These are phyloP conservation scores for Penicillium riverlandense DNA, from an alignment of 495 filamentous ascomycete species.

Conservation along the genomic window DNA sequence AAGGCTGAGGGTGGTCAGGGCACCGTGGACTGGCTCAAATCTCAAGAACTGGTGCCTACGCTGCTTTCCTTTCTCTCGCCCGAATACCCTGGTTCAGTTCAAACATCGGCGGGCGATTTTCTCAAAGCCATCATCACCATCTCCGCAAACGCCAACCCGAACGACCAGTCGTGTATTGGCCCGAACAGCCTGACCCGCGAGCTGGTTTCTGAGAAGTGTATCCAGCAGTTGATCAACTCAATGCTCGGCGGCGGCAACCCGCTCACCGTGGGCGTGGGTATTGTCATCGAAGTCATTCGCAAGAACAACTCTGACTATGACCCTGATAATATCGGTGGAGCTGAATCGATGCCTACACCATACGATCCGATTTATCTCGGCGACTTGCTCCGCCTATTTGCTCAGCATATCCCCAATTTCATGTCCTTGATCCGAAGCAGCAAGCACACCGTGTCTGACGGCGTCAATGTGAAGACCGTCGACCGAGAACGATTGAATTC, in stretches of 20 bases:
- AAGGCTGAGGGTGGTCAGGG: conserved; percentile 86
- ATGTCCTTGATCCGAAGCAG: conserved; percentile 77
- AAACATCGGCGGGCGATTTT: conserved; percentile 96
- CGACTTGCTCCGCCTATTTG: conserved; percentile 84
- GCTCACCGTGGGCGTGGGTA: conserved; percentile 92
- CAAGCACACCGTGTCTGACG: conserved; percentile 52
- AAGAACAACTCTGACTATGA: conserved; percentile 99
- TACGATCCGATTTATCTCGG: conserved; percentile 97
- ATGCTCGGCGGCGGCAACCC: conserved; percentile 95
- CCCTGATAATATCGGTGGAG: conserved; percentile 72
- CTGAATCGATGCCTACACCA: conserved; percentile 68
- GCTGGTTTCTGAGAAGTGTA: conserved; percentile 81
- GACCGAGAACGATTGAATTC: conserved; percentile 63
- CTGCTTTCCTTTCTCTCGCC: conserved; percentile 82
- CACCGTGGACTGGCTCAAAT: conserved; percentile 95
- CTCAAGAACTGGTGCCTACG: conserved; percentile 80
- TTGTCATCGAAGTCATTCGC: conserved; percentile 95
- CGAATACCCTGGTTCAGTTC: conserved; percentile 74
- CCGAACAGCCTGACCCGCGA: conserved; percentile 95
- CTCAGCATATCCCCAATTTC: conserved; percentile 87
- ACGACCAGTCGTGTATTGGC: conserved; percentile 95
- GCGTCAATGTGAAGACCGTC: conserved; percentile 50
- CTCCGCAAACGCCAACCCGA: conserved; percentile 94
- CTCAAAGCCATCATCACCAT: conserved; percentile 99
- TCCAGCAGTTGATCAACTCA: conserved; percentile 71